A percentile compares a stretch with the other conserved stretches of the same genome.
Conservation (phyloP, 352 stramenopile species). For the Phytophthora boehmeriae region DNA sequence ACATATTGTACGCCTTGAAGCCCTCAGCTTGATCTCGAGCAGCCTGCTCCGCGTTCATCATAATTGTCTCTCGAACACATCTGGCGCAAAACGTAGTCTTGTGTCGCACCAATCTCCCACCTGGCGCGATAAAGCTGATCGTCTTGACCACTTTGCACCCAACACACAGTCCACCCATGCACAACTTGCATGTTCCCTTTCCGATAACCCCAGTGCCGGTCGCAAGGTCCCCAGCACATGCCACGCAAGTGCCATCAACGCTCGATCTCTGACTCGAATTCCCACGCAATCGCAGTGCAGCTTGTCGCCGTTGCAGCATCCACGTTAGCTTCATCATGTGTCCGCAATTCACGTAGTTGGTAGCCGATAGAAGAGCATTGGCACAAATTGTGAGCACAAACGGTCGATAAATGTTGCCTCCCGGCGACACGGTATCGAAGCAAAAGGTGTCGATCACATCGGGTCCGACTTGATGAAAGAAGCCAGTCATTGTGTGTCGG, state of each 20-base stretch:
- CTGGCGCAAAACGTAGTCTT: constrained; percentile 44
- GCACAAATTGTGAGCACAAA: constrained; percentile 24
- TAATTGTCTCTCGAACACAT: constrained; percentile 34
- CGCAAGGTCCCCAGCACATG: constrained; percentile 11
- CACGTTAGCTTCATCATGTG: constrained; percentile 57
- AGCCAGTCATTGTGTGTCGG: constrained; percentile 30
- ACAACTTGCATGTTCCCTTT: constrained; percentile 19
- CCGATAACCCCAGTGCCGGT: constrained; percentile 11
- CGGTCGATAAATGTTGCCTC: constrained; percentile 29
- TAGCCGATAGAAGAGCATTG: constrained; percentile 29
- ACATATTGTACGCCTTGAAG: constrained; percentile 4
- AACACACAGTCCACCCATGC: constrained; percentile 22
- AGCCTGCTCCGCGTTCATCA: constrained; percentile 14
- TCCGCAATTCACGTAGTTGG: constrained; percentile 38
- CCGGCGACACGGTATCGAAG: constrained; percentile 19
- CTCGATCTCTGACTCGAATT: neutral
- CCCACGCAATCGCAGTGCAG: neutral
- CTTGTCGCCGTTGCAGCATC: constrained; percentile 14
- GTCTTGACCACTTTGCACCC: constrained; percentile 28
- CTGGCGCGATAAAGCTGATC: constrained; percentile 37
- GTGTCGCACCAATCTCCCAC: constrained; percentile 38
- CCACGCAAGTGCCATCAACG: constrained; percentile 3
- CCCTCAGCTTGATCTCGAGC: constrained; percentile 11
- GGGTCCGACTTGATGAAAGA: constrained; percentile 40
- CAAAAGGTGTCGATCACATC: constrained; percentile 40